A percentile compares a stretch with the other conserved stretches of the same genome.
phyloP scores from a whole-genome alignment of 169 alveolate genomes.

The Blepharisma undulans region DNA sequence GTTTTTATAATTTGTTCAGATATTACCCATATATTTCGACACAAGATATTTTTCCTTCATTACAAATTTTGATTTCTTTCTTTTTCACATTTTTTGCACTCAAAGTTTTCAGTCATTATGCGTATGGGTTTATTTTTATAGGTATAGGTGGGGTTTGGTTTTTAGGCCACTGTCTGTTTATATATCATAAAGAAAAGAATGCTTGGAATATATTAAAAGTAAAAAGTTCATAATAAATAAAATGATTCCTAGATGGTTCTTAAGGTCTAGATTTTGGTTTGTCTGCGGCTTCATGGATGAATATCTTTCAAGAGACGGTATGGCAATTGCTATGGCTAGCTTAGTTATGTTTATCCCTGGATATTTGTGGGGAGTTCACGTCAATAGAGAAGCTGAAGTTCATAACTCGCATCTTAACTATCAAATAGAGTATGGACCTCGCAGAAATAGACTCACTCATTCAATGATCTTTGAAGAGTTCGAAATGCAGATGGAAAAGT shows the following conservation, averaged over 20 bases:
- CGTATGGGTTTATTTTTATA: background rate
- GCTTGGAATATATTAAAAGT: background rate
- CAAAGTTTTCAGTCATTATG: background rate
- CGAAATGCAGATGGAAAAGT: constrained; percentile 52
- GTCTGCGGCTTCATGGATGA: background rate
- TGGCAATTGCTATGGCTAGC: constrained; percentile 9
- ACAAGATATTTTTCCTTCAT: background rate
- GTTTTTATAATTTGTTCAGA: background rate
- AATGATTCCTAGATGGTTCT: constrained; percentile 32
- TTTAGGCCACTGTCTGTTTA: background rate
- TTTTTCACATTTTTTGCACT: background rate
- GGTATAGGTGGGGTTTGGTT: background rate
- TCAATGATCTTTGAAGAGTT: constrained; percentile 56
- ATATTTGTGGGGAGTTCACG: constrained; percentile 47
- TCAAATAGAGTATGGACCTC: constrained; percentile 50
- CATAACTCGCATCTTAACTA: constrained; percentile 47
- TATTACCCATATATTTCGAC: background rate
- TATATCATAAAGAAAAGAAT: background rate
- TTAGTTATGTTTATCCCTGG: constrained; percentile 4
- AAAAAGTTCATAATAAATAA: constrained; percentile 31
- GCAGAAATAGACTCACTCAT: constrained; percentile 60
- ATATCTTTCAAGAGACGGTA: constrained; percentile 24
- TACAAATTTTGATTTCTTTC: background rate
- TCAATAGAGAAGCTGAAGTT: constrained; percentile 53
- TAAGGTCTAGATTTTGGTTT: constrained; percentile 19